Percentiles rank a stretch among this genome's conserved stretches.
Evolutionary conservation across 2,329 filamentous ascomycete genomes (phyloP).

Genomic region (Verticillium longisporum): DNA sequence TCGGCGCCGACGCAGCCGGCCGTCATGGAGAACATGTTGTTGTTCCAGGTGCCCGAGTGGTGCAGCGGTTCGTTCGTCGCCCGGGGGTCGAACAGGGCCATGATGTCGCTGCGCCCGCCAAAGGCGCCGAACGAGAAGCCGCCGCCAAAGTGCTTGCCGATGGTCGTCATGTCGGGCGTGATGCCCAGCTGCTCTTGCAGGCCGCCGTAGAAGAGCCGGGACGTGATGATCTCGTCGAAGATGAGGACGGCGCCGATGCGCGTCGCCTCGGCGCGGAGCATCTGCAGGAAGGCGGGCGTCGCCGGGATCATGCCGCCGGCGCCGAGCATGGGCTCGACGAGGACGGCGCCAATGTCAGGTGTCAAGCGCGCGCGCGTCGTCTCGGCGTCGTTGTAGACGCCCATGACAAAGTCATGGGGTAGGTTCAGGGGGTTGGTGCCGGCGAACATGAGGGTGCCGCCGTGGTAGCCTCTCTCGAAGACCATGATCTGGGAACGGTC

Average conservation of each 20-base stretch:
- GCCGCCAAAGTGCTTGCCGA: slow-evolving; percentile 63
- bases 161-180: slow-evolving; percentile 53
- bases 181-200: slow-evolving; percentile 34
- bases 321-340: slow-evolving; percentile 63
- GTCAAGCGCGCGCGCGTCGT: slow-evolving; percentile 34
- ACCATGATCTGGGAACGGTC: slow-evolving; percentile 24
- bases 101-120: slow-evolving; percentile 52
- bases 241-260: slow-evolving; percentile 49
- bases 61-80: slow-evolving; percentile 6
- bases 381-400: slow-evolving; percentile 52
- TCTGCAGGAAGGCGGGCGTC: slow-evolving; percentile 33
- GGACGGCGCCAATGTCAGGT: slow-evolving; percentile 50
- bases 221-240: slow-evolving; percentile 67
- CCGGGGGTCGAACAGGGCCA: slow-evolving; percentile 50
- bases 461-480: slow-evolving; percentile 46
- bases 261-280: slow-evolving; percentile 8
- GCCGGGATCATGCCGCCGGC: slow-evolving; percentile 51
- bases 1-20: slow-evolving; percentile 9
- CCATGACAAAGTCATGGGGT: slow-evolving; percentile 49
- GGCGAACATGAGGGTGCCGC: slow-evolving; percentile 31
- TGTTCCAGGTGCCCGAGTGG: slow-evolving; percentile 13
- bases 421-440: slow-evolving; percentile 33
- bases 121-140: slow-evolving; percentile 62
- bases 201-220: slow-evolving; percentile 46
- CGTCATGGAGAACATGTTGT: slow-evolving; percentile 13